Conservation (phyloP, 495 filamentous ascomycete species). For the Lepraria neglecta region DNA sequence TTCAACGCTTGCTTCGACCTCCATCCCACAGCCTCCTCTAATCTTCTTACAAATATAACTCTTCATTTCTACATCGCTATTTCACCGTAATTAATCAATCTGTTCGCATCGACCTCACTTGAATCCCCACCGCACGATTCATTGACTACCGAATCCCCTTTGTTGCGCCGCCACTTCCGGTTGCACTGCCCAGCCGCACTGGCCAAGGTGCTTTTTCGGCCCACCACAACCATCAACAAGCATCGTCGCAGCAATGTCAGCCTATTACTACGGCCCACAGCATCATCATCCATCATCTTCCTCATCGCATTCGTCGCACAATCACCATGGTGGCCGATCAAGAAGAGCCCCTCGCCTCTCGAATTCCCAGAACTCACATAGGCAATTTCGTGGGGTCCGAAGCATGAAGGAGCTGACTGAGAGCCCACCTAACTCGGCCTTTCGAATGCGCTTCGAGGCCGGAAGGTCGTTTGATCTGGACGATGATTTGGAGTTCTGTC, state of each 20-base stretch:
- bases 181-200: conserved; percentile 20
- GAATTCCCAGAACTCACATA: conserved; percentile 67
- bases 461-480: conserved; percentile 94
- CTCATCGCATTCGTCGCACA: conserved; percentile 53
- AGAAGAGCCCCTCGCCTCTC: conserved; percentile 79
- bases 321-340: conserved; percentile 78
- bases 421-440: conserved; percentile 62
- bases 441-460: conserved; percentile 81
- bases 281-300: conserved; percentile 54
- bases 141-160: conserved; percentile 3
- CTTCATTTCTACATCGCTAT: too few relatives aligned
- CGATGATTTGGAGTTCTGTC: conserved; percentile 95
- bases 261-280: conserved; percentile 61
- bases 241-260: conserved; percentile 56
- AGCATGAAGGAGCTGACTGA: conserved; percentile 88
- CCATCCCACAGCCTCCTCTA: too few relatives aligned
- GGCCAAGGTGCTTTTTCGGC: neutral
- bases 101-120: too few relatives aligned
- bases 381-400: conserved; percentile 74
- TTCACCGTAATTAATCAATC: too few relatives aligned
- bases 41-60: too few relatives aligned
- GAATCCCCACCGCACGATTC: neutral
- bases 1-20: too few relatives aligned
- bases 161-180: conserved; percentile 17
- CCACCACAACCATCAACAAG: neutral